Conservation (phyloP, 2,329 filamentous ascomycete genomes). For the Diplodia corticola region DNA sequence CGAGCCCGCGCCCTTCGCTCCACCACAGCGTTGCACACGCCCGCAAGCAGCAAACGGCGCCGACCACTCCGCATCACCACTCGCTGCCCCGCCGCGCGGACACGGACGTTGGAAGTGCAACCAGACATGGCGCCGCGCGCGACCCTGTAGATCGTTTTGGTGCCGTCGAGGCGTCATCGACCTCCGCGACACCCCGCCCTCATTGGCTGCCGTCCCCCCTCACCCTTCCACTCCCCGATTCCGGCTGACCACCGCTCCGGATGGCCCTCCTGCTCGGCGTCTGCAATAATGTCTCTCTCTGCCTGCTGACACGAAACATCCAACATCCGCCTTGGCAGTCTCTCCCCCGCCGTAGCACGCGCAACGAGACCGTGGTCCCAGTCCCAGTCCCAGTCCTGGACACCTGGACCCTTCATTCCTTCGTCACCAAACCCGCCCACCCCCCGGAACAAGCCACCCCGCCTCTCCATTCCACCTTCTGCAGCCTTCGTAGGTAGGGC, state of each 20-base stretch:
- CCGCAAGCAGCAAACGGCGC: not conserved
- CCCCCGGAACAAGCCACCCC: not conserved
- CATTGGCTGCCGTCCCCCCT: slow-evolving; percentile 2
- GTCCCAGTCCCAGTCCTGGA: too few species aligned
- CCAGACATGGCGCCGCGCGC: not conserved
- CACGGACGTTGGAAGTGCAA: not conserved
- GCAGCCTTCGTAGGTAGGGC: not conserved
- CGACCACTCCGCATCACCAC: too few species aligned
- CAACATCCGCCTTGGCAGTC: not conserved
- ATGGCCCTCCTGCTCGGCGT: not conserved
- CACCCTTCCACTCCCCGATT: not conserved
- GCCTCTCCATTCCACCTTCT: not conserved
- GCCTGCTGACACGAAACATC: not conserved
- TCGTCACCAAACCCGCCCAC: not conserved
- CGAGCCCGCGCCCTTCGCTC: not conserved
- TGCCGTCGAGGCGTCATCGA: slow-evolving; percentile 23
- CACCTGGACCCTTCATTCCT: not conserved
- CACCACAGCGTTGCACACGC: too few species aligned
- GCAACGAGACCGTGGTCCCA: not conserved
- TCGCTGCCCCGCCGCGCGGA: not conserved
- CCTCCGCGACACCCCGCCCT: not conserved
- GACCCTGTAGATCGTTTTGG: slow-evolving; percentile 20
- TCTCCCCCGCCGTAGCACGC: not conserved
- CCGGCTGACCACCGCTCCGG: not conserved
- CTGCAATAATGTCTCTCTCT: not conserved